phyloP scores from a whole-genome alignment of 129 eudicot species.

The Escallonia herrerae region DNA sequence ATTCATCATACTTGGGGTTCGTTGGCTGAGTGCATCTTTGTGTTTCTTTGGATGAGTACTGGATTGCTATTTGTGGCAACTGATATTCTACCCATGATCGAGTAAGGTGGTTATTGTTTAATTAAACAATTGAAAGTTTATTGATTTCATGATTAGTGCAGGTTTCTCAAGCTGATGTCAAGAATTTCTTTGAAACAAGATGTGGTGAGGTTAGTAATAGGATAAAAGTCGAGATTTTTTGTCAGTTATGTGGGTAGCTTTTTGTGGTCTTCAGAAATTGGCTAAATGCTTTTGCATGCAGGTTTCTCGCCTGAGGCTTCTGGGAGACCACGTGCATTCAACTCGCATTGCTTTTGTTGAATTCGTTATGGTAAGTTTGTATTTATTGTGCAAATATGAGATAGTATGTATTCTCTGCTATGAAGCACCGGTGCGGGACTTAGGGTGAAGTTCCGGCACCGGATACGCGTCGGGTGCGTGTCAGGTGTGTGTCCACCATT shows the following conservation, averaged over 20 bases:
- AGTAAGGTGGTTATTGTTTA: not conserved
- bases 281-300: conserved; percentile 18
- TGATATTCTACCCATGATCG: not conserved
- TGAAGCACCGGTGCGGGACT: no score
- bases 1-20: not conserved
- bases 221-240: not conserved
- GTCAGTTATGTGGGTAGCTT: not conserved
- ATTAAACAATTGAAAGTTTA: not conserved
- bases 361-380: conserved; percentile 62
- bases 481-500: no score
- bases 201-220: conserved; percentile 74
- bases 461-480: no score
- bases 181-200: conserved; percentile 75
- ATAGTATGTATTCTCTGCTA: no score
- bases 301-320: conserved; percentile 96
- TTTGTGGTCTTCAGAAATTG: conserved; percentile 3
- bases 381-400: not conserved
- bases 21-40: not conserved
- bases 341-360: conserved; percentile 97
- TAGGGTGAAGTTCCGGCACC: no score
- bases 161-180: conserved; percentile 90
- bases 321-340: conserved; percentile 93
- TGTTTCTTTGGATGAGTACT: not conserved
- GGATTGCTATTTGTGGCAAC: not conserved
- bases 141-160: conserved; percentile 15